A percentile compares a stretch with the other conserved stretches of the same genome.
Conservation (phyloP, 805 yeast species). For the Yarrowia porcina region DNA sequence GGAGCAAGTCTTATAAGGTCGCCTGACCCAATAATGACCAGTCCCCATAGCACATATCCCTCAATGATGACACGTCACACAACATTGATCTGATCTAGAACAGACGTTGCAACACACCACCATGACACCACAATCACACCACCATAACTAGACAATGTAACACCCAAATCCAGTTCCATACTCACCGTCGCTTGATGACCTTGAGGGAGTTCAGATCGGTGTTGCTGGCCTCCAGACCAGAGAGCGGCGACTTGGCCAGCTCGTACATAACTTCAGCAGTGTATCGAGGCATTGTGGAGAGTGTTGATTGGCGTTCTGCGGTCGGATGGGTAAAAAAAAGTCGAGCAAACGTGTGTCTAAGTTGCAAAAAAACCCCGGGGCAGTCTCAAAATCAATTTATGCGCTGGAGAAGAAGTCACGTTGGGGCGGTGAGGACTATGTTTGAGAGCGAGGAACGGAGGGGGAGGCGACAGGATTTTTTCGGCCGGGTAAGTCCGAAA, state of each 20-base stretch:
- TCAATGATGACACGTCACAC: neutral
- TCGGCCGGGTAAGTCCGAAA: slow-evolving; percentile 7
- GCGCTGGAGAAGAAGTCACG: slow-evolving; percentile 16
- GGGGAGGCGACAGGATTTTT: slow-evolving; percentile 10
- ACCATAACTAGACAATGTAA: too few species aligned
- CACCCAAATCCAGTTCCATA: neutral
- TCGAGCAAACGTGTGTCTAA: neutral
- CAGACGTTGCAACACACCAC: too few species aligned
- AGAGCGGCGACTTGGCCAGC: slow-evolving; percentile 35
- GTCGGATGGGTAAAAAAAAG: slow-evolving; percentile 14
- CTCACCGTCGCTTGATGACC: slow-evolving; percentile 26
- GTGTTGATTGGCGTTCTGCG: neutral
- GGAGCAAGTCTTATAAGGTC: neutral
- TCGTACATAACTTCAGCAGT: slow-evolving; percentile 33
- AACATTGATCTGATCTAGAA: too few species aligned
- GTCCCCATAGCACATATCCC: too few species aligned
- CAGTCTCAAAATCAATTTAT: neutral
- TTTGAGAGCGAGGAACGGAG: neutral
- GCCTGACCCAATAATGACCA: too few species aligned
- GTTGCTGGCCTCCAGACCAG: slow-evolving; percentile 28
- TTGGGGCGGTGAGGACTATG: neutral
- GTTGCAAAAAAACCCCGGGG: slow-evolving; percentile 22
- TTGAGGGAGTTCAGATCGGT: slow-evolving; percentile 15
- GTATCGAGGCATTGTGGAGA: slow-evolving; percentile 36
- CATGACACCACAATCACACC: too few species aligned